Evolutionary conservation across 495 filamentous ascomycete genomes (phyloP).

Genomic region (Penicillium verhagenii): DNA sequence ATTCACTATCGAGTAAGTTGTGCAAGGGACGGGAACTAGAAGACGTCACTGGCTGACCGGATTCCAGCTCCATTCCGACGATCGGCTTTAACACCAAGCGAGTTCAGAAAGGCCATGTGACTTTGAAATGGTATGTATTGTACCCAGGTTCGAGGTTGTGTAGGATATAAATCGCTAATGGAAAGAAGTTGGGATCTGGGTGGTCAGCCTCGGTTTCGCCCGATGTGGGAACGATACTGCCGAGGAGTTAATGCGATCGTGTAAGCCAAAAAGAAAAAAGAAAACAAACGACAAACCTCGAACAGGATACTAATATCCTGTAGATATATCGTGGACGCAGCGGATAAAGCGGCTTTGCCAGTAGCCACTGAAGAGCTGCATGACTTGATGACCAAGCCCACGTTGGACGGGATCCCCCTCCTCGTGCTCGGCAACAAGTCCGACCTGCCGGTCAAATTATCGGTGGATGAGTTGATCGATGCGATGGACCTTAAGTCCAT

Average conservation of each 20-base stretch:
- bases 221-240: slow-evolving; percentile 99
- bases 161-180: slow-evolving; percentile 8
- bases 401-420: slow-evolving; percentile 85
- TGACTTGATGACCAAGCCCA: slow-evolving; percentile 78
- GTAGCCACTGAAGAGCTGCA: slow-evolving; percentile 91
- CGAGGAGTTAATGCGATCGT: slow-evolving; percentile 97
- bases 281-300: neutral
- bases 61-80: slow-evolving; percentile 87
- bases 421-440: slow-evolving; percentile 98
- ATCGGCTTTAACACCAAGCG: slow-evolving; percentile 99
- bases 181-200: slow-evolving; percentile 84
- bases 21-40: slow-evolving; percentile 5
- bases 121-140: slow-evolving; percentile 77
- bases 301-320: neutral
- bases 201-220: slow-evolving; percentile 93
- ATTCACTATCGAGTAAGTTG: slow-evolving; percentile 96
- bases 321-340: slow-evolving; percentile 92
- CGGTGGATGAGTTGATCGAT: slow-evolving; percentile 94
- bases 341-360: slow-evolving; percentile 77
- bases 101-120: slow-evolving; percentile 97
- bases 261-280: slow-evolving; percentile 41
- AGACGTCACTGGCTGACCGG: slow-evolving; percentile 39
- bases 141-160: neutral
- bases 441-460: slow-evolving; percentile 81
- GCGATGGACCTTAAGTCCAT: slow-evolving; percentile 86